Base-by-base conservation (phyloP, 2,329 filamentous ascomycete species). In the Penicillium sp. region DNA sequence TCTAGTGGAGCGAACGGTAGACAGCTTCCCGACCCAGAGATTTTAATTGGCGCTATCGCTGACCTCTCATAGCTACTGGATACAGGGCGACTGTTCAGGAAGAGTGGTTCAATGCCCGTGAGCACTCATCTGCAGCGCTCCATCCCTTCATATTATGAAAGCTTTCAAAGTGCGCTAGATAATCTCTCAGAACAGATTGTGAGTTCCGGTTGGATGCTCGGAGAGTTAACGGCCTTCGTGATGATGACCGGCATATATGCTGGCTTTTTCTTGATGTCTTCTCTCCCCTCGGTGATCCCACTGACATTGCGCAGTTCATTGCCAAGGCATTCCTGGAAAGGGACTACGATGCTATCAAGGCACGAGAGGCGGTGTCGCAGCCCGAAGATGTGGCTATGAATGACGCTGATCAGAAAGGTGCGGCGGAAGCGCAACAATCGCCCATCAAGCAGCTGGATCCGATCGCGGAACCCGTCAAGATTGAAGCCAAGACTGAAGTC, bases 131-230 rank as follows among this genome's bases (percentile, higher is more conserved):
- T 72, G 29, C 69, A 70, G 49, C 62, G 63, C 9, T 58, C 63
- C 13, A 55, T 72, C n/a, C 69, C 69, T 6, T 50, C 49, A 16
- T 61, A 68, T 13, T 64, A 69, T 46, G 68, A 70, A 31, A 59
- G 66, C 39, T 71, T 71, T 43, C 69, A 72, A 44, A 54, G 51
- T 38, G 69, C 69, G 6, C 49, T 72, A 20, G 69, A 72, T 47
- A 62, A 59, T 36, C 56, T 72, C 23, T 70, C 68, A 9, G 66
- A 72, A 45, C 68, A 72, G 47, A 71, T 72, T 54, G 69, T 72
- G 64, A 44, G 68, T 58, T 58, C 26, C 20, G 27, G 48, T 44
- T 29, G 36, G 10, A 46, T 26, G 11, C 18, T 36, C 28, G 7
- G 23, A 28, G 37, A 27, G 23, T 24, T 42, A 18, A 10, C 9